phyloP scores from a whole-genome alignment of 495 filamentous ascomycete genomes.

The Aspergillus cristatus region DNA sequence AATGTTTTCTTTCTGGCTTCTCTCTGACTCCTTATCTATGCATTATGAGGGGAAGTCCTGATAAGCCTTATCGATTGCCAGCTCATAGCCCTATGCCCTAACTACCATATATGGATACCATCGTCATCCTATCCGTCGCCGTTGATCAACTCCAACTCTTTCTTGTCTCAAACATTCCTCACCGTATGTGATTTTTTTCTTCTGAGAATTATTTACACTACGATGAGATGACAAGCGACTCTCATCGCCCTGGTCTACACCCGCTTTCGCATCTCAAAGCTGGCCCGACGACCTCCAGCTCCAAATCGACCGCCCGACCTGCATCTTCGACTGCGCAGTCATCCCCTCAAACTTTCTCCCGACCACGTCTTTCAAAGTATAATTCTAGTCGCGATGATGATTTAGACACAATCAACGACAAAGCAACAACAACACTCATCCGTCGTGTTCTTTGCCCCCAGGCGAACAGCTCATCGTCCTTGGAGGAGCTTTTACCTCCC shows the following conservation, averaged over 20 bases:
- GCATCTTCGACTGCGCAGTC: constrained; percentile 19
- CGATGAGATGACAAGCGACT: constrained; percentile 36
- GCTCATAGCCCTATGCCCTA: constrained; percentile 29
- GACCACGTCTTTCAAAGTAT: constrained; percentile 18
- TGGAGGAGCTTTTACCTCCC: constrained; percentile 78
- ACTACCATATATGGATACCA: constrained; percentile 14
- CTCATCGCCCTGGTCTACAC: constrained; percentile 30
- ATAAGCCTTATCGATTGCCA: constrained; percentile 2
- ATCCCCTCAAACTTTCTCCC: constrained; percentile 23
- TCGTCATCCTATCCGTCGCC: constrained; percentile 8
- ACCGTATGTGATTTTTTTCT: neutral
- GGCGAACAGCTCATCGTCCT: constrained; percentile 35
- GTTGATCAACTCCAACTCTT: neutral
- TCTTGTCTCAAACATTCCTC: too few relatives aligned
- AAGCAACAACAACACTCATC: constrained; percentile 50
- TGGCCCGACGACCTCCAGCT: constrained; percentile 40
- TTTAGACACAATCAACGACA: constrained; percentile 40
- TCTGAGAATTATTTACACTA: constrained; percentile 5
- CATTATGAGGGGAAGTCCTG: neutral
- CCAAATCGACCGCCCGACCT: constrained; percentile 26
- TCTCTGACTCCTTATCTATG: too few relatives aligned
- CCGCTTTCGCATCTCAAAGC: constrained; percentile 42
- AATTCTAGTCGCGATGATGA: constrained; percentile 18
- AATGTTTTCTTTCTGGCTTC: too few relatives aligned
- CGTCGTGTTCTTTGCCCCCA: constrained; percentile 58